Evolutionary conservation across 495 filamentous ascomycete genomes (phyloP).

Genomic region (Trypethelium eluteriae): DNA sequence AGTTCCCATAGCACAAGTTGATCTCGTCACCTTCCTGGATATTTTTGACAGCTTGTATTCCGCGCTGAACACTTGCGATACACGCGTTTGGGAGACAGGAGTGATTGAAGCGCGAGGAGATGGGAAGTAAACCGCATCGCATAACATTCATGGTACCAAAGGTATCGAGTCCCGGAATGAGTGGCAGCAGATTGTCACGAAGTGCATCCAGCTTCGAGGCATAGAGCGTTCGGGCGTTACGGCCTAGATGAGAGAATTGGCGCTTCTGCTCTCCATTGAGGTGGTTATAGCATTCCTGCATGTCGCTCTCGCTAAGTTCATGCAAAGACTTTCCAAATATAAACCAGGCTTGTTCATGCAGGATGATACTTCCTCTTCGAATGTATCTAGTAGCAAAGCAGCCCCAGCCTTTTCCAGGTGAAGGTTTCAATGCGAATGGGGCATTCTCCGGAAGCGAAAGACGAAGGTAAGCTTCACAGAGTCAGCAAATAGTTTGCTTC

Average conservation of each 20-base stretch:
- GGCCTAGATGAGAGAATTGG: background rate
- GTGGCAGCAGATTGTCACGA: background rate
- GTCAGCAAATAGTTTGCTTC: background rate
- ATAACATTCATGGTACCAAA: background rate
- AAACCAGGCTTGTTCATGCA: background rate
- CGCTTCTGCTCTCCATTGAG: background rate
- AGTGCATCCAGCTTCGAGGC: background rate
- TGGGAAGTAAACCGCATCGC: background rate
- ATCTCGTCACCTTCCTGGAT: background rate
- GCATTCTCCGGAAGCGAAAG: background rate
- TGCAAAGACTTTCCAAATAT: background rate
- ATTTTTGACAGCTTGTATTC: background rate
- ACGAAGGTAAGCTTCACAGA: background rate
- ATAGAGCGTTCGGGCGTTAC: background rate
- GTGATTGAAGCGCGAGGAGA: background rate
- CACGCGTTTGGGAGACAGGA: constrained; percentile 8
- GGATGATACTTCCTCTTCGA: background rate
- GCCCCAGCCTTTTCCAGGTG: constrained; percentile 3
- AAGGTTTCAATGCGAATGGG: background rate
- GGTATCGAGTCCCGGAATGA: background rate
- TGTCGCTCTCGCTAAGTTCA: background rate
- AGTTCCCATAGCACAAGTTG: background rate
- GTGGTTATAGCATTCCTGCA: background rate
- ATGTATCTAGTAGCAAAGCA: background rate
- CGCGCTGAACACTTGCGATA: background rate